These are phyloP conservation scores for Moesziomyces sp. DNA, from an alignment of 1,284 basidiomycete species.

Conservation along the genomic window DNA sequence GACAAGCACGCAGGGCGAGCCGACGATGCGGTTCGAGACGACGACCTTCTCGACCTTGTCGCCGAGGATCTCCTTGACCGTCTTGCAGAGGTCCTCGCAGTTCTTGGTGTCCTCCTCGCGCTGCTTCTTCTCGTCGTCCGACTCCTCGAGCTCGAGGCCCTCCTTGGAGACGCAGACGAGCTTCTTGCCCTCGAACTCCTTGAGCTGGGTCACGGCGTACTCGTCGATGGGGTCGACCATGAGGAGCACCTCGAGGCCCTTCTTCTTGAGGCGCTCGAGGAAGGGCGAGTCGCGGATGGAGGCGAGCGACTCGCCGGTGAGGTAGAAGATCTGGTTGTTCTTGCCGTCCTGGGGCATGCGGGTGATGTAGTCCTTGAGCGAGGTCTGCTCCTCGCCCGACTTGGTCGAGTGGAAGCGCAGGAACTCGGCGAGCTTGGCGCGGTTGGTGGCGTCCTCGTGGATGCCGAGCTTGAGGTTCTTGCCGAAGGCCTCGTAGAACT, in stretches of 20 bases:
- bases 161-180: conserved; percentile 98
- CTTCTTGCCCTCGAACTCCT: conserved; percentile 99
- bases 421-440: conserved; percentile 99
- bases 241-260: conserved; percentile 97
- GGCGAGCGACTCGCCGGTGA: conserved; percentile 96
- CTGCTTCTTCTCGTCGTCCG: conserved; percentile 92
- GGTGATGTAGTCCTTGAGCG: conserved; percentile 99
- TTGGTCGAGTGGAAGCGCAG: conserved; percentile 99
- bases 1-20: conserved; percentile 72
- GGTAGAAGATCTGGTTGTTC: conserved; percentile 89
- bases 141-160: conserved; percentile 98
- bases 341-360: conserved; percentile 99
- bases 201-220: conserved; percentile 84
- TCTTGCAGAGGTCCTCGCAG: conserved; percentile 89
- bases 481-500: conserved; percentile 89
- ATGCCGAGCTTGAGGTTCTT: conserved; percentile 81
- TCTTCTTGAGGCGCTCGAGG: conserved; percentile 99
- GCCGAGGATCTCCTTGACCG: conserved; percentile 97
- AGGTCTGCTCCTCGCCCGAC: conserved; percentile 88
- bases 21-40: conserved; percentile 84
- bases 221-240: conserved; percentile 82
- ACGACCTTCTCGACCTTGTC: conserved; percentile 99
- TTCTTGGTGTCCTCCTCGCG: conserved; percentile 88
- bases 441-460: conserved; percentile 98
- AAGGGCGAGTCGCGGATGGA: conserved; percentile 94